These are phyloP conservation scores for Colletotrichum sojae DNA, from an alignment of 2,329 filamentous ascomycete genomes.

Conservation along the genomic window DNA sequence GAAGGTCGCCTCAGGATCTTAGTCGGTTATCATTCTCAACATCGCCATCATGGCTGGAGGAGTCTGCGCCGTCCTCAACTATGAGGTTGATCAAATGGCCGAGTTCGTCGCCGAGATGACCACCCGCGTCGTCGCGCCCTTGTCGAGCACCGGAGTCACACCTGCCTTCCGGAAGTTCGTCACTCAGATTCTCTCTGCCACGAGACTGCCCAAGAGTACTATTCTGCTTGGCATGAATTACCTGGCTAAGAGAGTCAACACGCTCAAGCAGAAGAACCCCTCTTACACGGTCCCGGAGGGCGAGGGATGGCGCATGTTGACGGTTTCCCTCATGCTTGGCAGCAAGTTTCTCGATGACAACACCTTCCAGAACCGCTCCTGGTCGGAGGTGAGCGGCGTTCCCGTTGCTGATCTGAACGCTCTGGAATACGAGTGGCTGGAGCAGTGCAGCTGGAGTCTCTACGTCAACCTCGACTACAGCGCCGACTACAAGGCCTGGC, in stretches of 20 bases:
- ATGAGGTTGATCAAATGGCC: conserved; percentile 96
- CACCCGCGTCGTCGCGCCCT: conserved; percentile 69
- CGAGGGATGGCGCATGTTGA: conserved; percentile 89
- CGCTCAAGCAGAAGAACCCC: conserved; percentile 69
- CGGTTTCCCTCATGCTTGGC: conserved; percentile 85
- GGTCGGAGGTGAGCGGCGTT: conserved; percentile 95
- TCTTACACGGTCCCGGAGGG: conserved; percentile 74
- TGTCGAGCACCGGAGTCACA: conserved; percentile 63
- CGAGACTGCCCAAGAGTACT: conserved; percentile 89
- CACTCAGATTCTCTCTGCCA: conserved; percentile 90
- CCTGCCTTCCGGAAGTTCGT: conserved; percentile 92
- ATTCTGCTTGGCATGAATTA: conserved; percentile 94
- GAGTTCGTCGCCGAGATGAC: conserved; percentile 96
- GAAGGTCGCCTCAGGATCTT: conserved; percentile 58
- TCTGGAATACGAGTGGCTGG: conserved; percentile 90
- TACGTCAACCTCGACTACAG: conserved; percentile 87
- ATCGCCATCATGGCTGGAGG: conserved; percentile 78
- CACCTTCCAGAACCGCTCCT: conserved; percentile 97
- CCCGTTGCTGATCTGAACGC: conserved; percentile 86
- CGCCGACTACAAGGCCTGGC: conserved; percentile 77
- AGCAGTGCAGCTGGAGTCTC: conserved; percentile 85
- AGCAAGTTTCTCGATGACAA: conserved; percentile 98
- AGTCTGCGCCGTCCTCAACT: conserved; percentile 94
- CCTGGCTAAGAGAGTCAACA: conserved; percentile 85
- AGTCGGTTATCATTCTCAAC: conserved; percentile 49